Evolutionary conservation across 1,139 yeast species (phyloP), one percentile per base, ranked within the genome.

Genomic region (Yamadazyma dendronema): DNA sequence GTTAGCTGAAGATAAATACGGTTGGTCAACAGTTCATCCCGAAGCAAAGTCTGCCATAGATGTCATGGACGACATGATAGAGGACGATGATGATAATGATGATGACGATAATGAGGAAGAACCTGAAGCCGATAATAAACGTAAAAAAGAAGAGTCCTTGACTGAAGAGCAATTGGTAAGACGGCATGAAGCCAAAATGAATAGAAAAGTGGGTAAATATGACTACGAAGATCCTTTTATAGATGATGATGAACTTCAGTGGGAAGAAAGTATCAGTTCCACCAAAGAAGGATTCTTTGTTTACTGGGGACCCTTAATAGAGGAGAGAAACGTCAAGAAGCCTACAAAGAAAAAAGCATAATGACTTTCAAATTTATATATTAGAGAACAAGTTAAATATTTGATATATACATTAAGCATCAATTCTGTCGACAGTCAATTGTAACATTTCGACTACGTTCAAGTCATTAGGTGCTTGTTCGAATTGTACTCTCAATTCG

Each of bases 231-330:
- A 94, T 61, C 98, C 98, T 2, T 94, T 94, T 54, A 92, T 94
- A 43, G 99, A 94, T 62, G 98, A 94, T 59, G 78, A 86, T 19
- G 99, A 92, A 61, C 68, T 89, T 52, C 77, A 81, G 44, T 86
- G 94, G 86, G 97, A 92, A 59, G 97, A 90, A 57, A 94, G 86
- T 49, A 81, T 95, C 8, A 92, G 94, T 2, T 80, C 94, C 1
- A 89, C 96, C 0, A 85, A 86, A 48, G 97, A 92, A 54, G 98
- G 98, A 2, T 94, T 92, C 59, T 94, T 92, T 53, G 97, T 94
- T 0, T 94, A 83, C 58, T 87, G 90, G 70, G 99, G 99, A 0
- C 95, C 96, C 4, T 67, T 94, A 43, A 81, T 85, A 23, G 92
- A 84, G 40, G 94, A 84, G 46, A 47, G 72, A 39, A 52, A 40